These are phyloP conservation scores for Tricholoma bakamatsutake DNA, from an alignment of 768 basidiomycete species.

Conservation along the genomic window DNA sequence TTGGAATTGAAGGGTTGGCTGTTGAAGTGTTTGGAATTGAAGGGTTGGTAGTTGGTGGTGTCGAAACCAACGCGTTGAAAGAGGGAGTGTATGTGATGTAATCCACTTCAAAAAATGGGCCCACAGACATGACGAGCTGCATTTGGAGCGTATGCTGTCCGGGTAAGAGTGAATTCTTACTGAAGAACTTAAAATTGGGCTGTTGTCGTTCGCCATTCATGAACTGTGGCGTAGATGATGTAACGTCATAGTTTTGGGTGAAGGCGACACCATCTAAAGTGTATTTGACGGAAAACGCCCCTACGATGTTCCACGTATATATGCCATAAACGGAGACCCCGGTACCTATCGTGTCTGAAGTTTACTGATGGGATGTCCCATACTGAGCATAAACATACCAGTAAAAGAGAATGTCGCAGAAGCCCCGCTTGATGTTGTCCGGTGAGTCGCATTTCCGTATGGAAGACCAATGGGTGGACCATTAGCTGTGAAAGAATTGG, in stretches of 20 bases:
- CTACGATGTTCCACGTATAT: neutral
- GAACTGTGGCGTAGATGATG: neutral
- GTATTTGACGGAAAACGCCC: neutral
- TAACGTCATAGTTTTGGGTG: neutral
- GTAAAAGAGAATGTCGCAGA: constrained; percentile 21
- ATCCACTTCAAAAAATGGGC: constrained; percentile 21
- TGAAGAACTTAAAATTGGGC: neutral
- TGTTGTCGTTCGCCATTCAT: neutral
- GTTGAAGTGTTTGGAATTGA: too few species aligned
- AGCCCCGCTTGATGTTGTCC: constrained; percentile 14
- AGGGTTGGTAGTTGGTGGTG: neutral
- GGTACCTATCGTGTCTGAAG: neutral
- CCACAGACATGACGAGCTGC: constrained; percentile 16
- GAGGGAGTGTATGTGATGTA: constrained; percentile 23
- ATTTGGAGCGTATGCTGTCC: constrained; percentile 21
- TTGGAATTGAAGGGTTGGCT: too few species aligned
- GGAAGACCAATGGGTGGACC: constrained; percentile 14
- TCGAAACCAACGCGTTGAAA: constrained; percentile 4
- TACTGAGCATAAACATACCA: constrained; percentile 17
- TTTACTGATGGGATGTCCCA: neutral
- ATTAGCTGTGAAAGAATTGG: constrained; percentile 6
- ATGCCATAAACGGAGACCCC: neutral
- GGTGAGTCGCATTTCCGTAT: constrained; percentile 22
- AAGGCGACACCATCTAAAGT: constrained; percentile 1
- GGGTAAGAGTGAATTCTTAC: constrained; percentile 8